phyloP scores from a whole-genome alignment of 106 monocot species.

The Dendrobium officinale region DNA sequence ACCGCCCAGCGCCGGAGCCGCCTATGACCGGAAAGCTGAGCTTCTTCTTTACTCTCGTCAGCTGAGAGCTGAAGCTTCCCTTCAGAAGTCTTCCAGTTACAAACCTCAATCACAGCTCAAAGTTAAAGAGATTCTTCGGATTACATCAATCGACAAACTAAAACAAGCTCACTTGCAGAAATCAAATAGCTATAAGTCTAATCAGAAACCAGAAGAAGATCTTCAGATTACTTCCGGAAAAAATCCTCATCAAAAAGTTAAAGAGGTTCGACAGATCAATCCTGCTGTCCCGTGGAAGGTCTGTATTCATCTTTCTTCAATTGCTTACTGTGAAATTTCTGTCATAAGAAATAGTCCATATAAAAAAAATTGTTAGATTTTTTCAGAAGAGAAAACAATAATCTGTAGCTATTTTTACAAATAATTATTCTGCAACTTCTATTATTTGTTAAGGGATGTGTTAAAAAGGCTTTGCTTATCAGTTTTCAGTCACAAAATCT shows the following conservation, averaged over 20 bases:
- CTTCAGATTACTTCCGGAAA: not conserved
- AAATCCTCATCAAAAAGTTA: not conserved
- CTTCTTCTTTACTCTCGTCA: conserved; percentile 1
- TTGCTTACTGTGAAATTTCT: no score
- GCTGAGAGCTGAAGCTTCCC: not conserved
- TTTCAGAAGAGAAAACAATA: no score
- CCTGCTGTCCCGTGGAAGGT: not conserved
- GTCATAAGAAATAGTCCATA: no score
- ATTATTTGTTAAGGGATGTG: no score
- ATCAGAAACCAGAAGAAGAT: not conserved
- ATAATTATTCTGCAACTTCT: no score
- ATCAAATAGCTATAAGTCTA: no score
- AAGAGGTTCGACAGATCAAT: not conserved
- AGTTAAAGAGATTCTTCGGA: not conserved
- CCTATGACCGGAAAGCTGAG: conserved; percentile 3
- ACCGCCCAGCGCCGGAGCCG: not conserved
- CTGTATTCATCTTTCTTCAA: not conserved
- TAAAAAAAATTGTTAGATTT: no score
- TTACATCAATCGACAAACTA: not conserved
- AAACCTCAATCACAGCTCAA: not conserved
- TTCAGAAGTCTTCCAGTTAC: not conserved
- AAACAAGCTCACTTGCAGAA: not conserved
- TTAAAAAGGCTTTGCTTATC: no score
- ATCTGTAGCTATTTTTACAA: no score
- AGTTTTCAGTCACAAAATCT: no score